Percentiles rank a stretch among this genome's conserved stretches.
Evolutionary conservation across 495 filamentous ascomycete genomes (phyloP).

Genomic region (Tetracladium marchalianum): DNA sequence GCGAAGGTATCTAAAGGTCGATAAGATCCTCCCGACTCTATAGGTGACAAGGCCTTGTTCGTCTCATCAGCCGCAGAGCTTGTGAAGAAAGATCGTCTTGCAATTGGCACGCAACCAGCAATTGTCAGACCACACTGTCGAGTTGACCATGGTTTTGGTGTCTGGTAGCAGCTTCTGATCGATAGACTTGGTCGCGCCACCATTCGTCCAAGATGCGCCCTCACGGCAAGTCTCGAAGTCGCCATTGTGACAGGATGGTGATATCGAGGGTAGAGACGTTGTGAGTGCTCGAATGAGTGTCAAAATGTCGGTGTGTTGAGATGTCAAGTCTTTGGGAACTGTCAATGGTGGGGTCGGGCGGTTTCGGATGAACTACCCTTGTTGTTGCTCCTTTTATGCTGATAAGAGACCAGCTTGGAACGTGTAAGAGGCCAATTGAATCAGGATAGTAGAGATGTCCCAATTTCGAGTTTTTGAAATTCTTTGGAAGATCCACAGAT

Average conservation of each 20-base stretch:
- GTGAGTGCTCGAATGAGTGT: no score
- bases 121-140: neutral
- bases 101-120: neutral
- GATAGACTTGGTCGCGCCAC: neutral
- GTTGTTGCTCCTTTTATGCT: no score
- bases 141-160: constrained; percentile 12
- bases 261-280: no score
- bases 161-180: neutral
- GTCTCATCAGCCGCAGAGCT: constrained; percentile 19
- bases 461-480: neutral
- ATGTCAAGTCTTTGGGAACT: no score
- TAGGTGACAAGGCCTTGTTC: neutral
- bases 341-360: no score
- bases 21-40: constrained; percentile 14
- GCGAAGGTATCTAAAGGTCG: constrained; percentile 53
- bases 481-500: neutral
- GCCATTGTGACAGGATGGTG: constrained; percentile 6
- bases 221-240: constrained; percentile 8
- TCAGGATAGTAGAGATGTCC: no score
- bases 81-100: constrained; percentile 13
- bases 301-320: no score
- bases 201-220: constrained; percentile 9
- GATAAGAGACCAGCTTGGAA: no score
- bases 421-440: no score
- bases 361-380: no score